Evolutionary conservation across 2,329 filamentous ascomycete species (phyloP).

Genomic region (Pseudomassariella vexata): DNA sequence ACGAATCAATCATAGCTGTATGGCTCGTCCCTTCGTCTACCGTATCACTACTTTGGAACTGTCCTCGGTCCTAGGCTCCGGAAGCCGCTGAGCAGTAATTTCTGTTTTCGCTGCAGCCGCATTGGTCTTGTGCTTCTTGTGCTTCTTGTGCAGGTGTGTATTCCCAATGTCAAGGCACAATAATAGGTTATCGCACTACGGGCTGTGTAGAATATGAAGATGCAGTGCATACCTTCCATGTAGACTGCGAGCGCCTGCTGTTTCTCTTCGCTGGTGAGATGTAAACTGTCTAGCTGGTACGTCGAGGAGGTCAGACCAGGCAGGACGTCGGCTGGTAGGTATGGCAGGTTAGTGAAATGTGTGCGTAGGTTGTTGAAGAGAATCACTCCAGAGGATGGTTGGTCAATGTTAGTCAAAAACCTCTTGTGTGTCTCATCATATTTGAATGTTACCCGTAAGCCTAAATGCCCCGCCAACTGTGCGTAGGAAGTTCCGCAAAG

Average conservation of each 20-base stretch:
- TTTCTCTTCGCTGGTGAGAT: constrained; percentile 1
- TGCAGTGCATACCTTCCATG: not conserved
- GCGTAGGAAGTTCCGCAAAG: not conserved
- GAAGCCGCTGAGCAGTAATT: too few relatives aligned
- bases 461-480: not conserved
- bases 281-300: not conserved
- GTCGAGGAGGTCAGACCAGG: not conserved
- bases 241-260: not conserved
- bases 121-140: too few relatives aligned
- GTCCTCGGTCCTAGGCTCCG: too few relatives aligned
- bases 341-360: too few relatives aligned
- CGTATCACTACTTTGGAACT: too few relatives aligned
- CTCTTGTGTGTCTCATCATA: too few relatives aligned
- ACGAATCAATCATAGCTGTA: too few relatives aligned
- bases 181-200: too few relatives aligned
- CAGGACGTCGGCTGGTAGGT: not conserved
- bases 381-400: not conserved
- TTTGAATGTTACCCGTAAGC: not conserved
- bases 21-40: too few relatives aligned
- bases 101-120: too few relatives aligned
- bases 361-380: not conserved
- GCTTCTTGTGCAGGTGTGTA: too few relatives aligned
- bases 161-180: too few relatives aligned
- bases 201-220: constrained; percentile 23
- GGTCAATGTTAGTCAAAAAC: not conserved